A percentile compares a stretch with the other conserved stretches of the same genome.
Conservation (phyloP, 2,329 filamentous ascomycete species). For the Phialophora chinensis region DNA sequence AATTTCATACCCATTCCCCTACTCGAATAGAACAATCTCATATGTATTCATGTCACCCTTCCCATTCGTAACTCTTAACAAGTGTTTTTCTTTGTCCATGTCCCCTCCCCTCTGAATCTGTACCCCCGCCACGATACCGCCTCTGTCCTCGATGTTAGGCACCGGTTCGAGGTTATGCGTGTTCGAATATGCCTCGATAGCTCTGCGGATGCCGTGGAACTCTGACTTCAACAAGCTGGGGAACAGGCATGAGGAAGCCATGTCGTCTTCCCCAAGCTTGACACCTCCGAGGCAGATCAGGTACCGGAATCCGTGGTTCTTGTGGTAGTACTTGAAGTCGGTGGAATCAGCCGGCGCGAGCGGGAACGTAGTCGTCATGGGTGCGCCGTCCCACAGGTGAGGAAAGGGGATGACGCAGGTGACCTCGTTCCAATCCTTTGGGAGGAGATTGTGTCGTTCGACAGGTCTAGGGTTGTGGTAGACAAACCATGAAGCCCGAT, state of each 20-base stretch:
- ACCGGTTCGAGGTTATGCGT: neutral
- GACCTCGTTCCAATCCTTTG: neutral
- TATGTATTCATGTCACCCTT: neutral
- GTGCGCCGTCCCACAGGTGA: neutral
- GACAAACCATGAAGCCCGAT: neutral
- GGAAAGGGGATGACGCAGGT: neutral
- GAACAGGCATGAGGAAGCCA: neutral
- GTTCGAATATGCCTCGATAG: constrained; percentile 1
- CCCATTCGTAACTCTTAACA: neutral
- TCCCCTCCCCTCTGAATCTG: neutral
- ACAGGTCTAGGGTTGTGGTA: neutral
- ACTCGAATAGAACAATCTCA: constrained; percentile 5
- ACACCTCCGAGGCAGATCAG: neutral
- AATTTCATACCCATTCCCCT: neutral
- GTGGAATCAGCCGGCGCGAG: neutral
- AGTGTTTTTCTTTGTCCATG: neutral
- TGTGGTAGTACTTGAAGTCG: constrained; percentile 7
- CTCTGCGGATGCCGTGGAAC: neutral
- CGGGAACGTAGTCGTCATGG: neutral
- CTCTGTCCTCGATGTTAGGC: neutral
- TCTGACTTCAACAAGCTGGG: neutral
- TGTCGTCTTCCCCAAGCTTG: neutral
- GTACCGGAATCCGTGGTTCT: neutral
- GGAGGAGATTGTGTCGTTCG: neutral
- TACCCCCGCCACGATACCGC: neutral